Base-by-base conservation (phyloP, 1,284 basidiomycete species). In the Ceratobasidium sp. region DNA sequence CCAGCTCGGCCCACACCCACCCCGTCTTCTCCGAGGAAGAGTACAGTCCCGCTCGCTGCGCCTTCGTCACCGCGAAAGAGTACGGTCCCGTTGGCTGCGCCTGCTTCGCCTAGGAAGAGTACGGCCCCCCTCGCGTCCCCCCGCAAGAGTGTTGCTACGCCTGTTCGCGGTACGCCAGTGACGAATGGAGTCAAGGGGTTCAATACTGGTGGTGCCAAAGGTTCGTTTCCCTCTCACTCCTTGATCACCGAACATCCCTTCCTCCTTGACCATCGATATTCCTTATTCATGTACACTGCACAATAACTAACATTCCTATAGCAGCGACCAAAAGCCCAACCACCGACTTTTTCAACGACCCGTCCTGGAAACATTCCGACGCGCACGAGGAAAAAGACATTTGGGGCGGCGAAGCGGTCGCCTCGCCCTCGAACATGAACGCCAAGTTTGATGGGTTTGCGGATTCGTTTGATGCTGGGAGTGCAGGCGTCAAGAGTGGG, bases 401-500 rank as follows among this genome's bases (percentile, higher is more conserved):
- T 22, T 67, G 62, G 58, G 68, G 70, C 31, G 43, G 70, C 49
- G 45, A n/a, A 3, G 62, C n/a, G 6, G 54, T 17, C n/a, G 27
- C 43, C 7, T 34, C 32, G 17, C 45, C 15, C 7, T 31, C 6
- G 45, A 17, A 1, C n/a, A 31, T 31, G 29, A 29, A 22, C 31
- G 29, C 31, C 45, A 62, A 54, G 47, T 70, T 70, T 56, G 68
- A 71, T 40, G 70, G 70, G 27, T 73, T 73, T 52, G 70, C 67
- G 4, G 72, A 73, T 50, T 70, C 70, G 54, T 71, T 73, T 56
- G 67, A 70, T 35, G 47, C 67, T 52, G n/a, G 27, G 25, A 31
- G n/a, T 29, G 32, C 40, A 40, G 25, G 50, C 22, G 56, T 42
- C 22, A 49, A 32, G 31, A 57, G 67, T n/a, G 43, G 22, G 35